Evolutionary conservation across 352 stramenopile genomes (phyloP).

Genomic region (Phytophthora boehmeriae): DNA sequence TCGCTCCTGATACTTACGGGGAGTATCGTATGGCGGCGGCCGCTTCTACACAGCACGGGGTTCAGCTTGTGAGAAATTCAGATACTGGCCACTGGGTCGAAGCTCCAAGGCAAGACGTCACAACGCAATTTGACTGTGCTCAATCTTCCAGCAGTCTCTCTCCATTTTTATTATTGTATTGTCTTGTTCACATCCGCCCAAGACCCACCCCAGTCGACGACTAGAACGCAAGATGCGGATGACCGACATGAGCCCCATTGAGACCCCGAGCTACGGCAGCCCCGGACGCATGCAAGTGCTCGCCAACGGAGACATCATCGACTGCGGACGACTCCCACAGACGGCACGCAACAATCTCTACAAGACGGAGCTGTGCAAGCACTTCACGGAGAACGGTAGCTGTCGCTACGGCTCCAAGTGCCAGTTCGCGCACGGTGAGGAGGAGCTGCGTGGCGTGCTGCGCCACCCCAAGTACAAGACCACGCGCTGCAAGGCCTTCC

Average conservation of each 20-base stretch:
- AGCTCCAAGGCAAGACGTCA: constrained; percentile 18
- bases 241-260: constrained; percentile 36
- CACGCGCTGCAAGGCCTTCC: constrained; percentile 88
- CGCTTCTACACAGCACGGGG: constrained; percentile 28
- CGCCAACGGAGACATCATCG: constrained; percentile 86
- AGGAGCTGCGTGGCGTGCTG: constrained; percentile 85
- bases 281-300: constrained; percentile 77
- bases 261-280: constrained; percentile 48
- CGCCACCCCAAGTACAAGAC: constrained; percentile 94
- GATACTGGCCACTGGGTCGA: constrained; percentile 14
- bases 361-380: constrained; percentile 93
- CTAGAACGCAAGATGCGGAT: constrained; percentile 30
- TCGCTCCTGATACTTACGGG: constrained; percentile 38
- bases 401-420: constrained; percentile 90
- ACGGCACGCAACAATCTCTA: constrained; percentile 89
- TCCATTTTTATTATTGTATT: neutral
- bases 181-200: neutral
- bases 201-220: constrained; percentile 26
- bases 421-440: constrained; percentile 89
- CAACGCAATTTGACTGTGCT: constrained; percentile 36
- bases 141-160: neutral
- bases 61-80: constrained; percentile 47
- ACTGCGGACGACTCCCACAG: constrained; percentile 77
- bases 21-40: constrained; percentile 30
- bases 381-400: constrained; percentile 85